Percentiles rank a stretch among this genome's conserved stretches.
phyloP scores from a whole-genome alignment of 306 rosid species.

The Pueraria montana region DNA sequence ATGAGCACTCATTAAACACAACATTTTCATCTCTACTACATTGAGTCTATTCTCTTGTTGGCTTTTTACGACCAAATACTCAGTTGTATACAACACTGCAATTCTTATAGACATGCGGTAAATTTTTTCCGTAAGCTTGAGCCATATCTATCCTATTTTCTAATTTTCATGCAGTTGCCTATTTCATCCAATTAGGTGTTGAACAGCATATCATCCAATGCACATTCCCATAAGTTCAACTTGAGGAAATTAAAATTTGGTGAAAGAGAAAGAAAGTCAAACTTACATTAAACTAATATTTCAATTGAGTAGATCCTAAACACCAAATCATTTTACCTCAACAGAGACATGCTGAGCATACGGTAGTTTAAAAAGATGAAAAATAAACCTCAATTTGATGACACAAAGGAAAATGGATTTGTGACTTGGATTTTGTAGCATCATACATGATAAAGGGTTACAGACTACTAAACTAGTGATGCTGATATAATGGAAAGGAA shows the following conservation, averaged over 20 bases:
- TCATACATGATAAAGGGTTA: slow-evolving; percentile 3
- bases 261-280: slow-evolving; percentile 23
- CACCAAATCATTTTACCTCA: slow-evolving; percentile 5
- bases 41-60: too few relatives aligned
- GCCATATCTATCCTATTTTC: slow-evolving; percentile 18
- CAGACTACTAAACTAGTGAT: not conserved
- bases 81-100: not conserved
- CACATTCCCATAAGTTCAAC: not conserved
- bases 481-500: slow-evolving; percentile 27
- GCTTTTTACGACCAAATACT: not conserved
- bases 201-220: slow-evolving; percentile 27
- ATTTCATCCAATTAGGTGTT: slow-evolving; percentile 24
- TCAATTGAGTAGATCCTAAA: slow-evolving; percentile 10
- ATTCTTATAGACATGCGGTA: not conserved
- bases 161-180: slow-evolving; percentile 9
- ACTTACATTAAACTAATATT: slow-evolving; percentile 10
- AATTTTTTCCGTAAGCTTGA: not conserved
- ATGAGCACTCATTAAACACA: not conserved
- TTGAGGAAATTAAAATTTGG: not conserved
- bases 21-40: not conserved
- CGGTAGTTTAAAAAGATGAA: not conserved
- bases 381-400: slow-evolving; percentile 14
- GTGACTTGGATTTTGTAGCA: slow-evolving; percentile 14
- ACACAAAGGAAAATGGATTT: not conserved
- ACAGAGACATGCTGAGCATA: not conserved